Evolutionary conservation across 2,329 filamentous ascomycete species (phyloP).

Genomic region (Paradendryphiella salina): DNA sequence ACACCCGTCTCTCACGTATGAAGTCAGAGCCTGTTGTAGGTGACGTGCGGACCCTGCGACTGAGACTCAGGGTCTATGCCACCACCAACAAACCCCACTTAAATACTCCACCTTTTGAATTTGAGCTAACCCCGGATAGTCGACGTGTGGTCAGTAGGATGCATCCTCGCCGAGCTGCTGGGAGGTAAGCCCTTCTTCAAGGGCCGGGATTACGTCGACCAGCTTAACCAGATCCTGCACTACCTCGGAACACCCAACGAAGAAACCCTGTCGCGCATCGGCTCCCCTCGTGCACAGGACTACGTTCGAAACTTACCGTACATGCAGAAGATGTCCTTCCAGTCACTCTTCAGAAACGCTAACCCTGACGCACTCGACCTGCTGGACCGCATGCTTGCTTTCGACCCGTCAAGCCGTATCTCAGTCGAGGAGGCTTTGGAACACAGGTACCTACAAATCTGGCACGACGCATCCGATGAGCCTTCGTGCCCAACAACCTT

Average conservation of each 20-base stretch:
- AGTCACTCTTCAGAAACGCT: slow-evolving; percentile 84
- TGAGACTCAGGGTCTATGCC: slow-evolving; percentile 7
- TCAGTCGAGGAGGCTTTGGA: slow-evolving; percentile 93
- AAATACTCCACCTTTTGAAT: slow-evolving; percentile 11
- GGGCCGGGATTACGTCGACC: slow-evolving; percentile 97
- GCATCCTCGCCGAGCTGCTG: slow-evolving; percentile 93
- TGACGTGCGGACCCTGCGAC: slow-evolving; percentile 3
- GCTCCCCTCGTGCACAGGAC: slow-evolving; percentile 92
- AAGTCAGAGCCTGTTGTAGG: background rate
- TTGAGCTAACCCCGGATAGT: slow-evolving; percentile 59
- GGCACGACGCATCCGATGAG: slow-evolving; percentile 97
- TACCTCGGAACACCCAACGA: slow-evolving; percentile 96
- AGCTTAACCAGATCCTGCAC: slow-evolving; percentile 98
- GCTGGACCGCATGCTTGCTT: slow-evolving; percentile 94
- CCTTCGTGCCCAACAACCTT: slow-evolving; percentile 91
- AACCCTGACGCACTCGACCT: slow-evolving; percentile 96
- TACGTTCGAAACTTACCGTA: slow-evolving; percentile 95
- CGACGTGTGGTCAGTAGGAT: slow-evolving; percentile 98
- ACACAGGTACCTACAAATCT: slow-evolving; percentile 95
- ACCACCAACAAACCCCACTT: slow-evolving; percentile 6
- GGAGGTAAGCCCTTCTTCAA: slow-evolving; percentile 99
- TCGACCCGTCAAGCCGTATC: slow-evolving; percentile 91
- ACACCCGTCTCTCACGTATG: background rate
- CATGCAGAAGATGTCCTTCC: slow-evolving; percentile 93
- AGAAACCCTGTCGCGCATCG: slow-evolving; percentile 89